Evolutionary conservation across 1,139 yeast genomes (phyloP), one percentile per base, ranked within the genome.

Genomic region (Saccharomycopsis hybrid): DNA sequence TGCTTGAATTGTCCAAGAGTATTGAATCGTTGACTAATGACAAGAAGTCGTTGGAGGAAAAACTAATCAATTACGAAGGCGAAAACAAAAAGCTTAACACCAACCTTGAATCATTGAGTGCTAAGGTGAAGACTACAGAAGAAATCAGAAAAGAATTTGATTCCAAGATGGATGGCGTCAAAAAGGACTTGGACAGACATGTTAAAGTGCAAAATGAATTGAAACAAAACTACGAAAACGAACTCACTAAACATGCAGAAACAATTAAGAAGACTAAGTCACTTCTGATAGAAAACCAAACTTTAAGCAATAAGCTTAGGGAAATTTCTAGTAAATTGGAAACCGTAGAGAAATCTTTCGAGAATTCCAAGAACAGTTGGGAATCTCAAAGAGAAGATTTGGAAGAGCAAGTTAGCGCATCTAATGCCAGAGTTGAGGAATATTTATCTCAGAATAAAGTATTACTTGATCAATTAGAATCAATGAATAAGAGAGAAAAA

Each of bases 391-490:
- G 63, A 56, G 52, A 60, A 3, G 62, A 69, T 1, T 64, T 78
- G 35, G 82, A 80, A 55, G 80, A 77, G 39, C 83, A 84, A 53
- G 62, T 84, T 47, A 70, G 70, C 9, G 60, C 65, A 27, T 67
- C 77, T 7, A 71, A 71, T 33, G 59, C 68, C 1, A 74, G 80
- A 56, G 62, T 77, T 31, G 71, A 75, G 30, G 92, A 84, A 51
- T 65, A 85, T 45, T 70, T 77, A 32, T 72, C 77, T 27, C 95
- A 87, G 60, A 85, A 87, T 61, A 70, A 76, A 46, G 69, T 86
- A 9, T 68, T 87, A 33, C 75, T 84, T 58, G 82, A 80, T 56
- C 95, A 86, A 62, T 66, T 88, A 39, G 95, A 87, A 54, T 60
- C 64, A 18, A 56, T 69, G 50, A 62, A 25, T 31, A 50, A 13